These are phyloP conservation scores for Diaporthe eres DNA, from an alignment of 2,329 filamentous ascomycete genomes.

Conservation along the genomic window DNA sequence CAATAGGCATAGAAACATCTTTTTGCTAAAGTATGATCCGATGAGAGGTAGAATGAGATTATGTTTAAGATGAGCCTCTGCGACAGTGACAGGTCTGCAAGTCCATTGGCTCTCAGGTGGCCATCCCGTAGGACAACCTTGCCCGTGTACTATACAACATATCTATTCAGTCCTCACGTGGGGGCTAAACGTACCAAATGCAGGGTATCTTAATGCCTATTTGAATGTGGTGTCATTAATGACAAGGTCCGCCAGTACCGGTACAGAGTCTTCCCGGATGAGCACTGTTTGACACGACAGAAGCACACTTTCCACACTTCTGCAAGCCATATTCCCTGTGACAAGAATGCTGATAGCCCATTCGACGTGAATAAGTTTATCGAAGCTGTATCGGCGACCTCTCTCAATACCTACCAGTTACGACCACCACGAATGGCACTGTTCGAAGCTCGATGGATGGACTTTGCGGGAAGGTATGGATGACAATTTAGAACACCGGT, in stretches of 20 bases:
- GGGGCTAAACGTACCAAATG: background rate
- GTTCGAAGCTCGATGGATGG: background rate
- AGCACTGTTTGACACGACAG: background rate
- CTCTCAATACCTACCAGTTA: no score
- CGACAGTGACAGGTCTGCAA: fast-evolving
- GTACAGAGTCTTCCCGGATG: background rate
- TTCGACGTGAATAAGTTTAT: background rate
- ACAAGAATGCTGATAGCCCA: background rate
- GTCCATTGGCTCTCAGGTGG: background rate
- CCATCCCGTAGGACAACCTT: background rate
- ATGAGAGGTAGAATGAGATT: background rate
- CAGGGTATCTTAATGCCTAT: background rate
- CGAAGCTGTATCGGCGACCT: background rate
- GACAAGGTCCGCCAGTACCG: background rate
- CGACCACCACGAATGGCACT: background rate
- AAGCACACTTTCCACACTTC: background rate
- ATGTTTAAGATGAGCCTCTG: background rate
- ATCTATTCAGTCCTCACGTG: background rate
- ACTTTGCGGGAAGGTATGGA: background rate
- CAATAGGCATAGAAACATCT: background rate
- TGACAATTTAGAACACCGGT: no score
- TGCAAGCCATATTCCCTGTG: background rate
- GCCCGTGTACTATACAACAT: no score
- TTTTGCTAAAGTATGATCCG: background rate
- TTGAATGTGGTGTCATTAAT: background rate